Percentiles rank a stretch among this genome's conserved stretches.
Conservation (phyloP, 441 rosid species). For the Cnidoscolus chayamansa region DNA sequence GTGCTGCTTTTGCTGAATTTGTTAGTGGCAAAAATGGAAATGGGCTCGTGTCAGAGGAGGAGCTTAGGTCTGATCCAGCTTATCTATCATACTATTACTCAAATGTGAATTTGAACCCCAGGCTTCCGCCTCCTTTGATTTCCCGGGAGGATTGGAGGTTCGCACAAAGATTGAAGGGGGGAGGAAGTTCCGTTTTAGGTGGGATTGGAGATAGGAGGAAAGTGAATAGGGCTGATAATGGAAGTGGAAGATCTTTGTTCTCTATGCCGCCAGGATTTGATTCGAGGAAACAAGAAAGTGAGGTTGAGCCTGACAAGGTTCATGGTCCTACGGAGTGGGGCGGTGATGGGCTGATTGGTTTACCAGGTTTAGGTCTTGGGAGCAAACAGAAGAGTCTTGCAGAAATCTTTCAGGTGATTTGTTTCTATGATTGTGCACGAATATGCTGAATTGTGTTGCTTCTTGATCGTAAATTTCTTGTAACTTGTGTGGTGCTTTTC, state of each 20-base stretch:
- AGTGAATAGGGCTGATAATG: slow-evolving; percentile 46
- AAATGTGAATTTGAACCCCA: slow-evolving; percentile 83
- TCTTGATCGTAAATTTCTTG: slow-evolving; percentile 3
- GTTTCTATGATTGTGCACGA: not conserved
- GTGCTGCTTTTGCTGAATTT: slow-evolving; percentile 44
- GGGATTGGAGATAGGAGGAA: slow-evolving; percentile 84
- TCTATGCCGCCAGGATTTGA: slow-evolving; percentile 88
- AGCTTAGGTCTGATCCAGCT: slow-evolving; percentile 87
- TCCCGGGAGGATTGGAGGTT: slow-evolving; percentile 88
- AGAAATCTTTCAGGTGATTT: slow-evolving; percentile 76
- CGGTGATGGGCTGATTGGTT: slow-evolving; percentile 82
- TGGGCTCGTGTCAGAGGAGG: slow-evolving; percentile 59
- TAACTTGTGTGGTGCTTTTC: not conserved
- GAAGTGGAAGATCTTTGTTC: slow-evolving; percentile 53
- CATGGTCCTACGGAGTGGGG: slow-evolving; percentile 64
- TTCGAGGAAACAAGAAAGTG: slow-evolving; percentile 56
- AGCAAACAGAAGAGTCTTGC: slow-evolving; percentile 81
- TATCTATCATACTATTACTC: slow-evolving; percentile 76
- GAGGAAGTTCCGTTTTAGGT: slow-evolving; percentile 54
- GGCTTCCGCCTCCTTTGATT: slow-evolving; percentile 92
- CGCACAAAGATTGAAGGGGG: slow-evolving; percentile 69
- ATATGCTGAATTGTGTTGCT: not conserved
- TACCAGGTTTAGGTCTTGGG: slow-evolving; percentile 66
- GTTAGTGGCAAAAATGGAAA: slow-evolving; percentile 42
- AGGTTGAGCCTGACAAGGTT: slow-evolving; percentile 38